These are phyloP conservation scores for Mucor piriformis DNA, from an alignment of 371 early-diverging fungal genomes.

Conservation along the genomic window DNA sequence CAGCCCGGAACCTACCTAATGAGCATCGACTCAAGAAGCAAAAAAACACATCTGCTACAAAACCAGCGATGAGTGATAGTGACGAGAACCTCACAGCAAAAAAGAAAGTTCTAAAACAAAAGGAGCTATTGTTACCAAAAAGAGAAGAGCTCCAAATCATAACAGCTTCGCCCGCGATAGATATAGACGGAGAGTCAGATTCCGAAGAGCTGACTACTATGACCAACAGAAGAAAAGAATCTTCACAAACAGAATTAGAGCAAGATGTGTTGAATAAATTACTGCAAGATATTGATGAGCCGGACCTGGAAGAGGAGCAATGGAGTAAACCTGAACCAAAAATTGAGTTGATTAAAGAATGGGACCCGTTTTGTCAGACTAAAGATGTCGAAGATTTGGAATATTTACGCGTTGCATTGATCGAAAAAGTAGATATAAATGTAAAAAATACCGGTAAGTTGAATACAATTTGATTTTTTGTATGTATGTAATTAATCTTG, in stretches of 20 bases:
- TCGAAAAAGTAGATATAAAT: conserved; percentile 5
- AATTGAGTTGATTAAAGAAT: conserved; percentile 4
- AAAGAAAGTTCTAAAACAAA: too few species aligned
- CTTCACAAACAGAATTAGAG: not conserved
- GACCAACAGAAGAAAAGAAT: not conserved
- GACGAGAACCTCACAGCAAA: too few species aligned
- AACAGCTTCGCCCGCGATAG: not conserved
- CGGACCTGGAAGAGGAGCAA: conserved; percentile 4
- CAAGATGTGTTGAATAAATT: not conserved
- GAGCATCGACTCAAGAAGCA: too few species aligned
- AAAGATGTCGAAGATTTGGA: conserved; percentile 48
- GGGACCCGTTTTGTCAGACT: conserved; percentile 38
- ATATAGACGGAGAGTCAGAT: not conserved
- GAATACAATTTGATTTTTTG: too few species aligned
- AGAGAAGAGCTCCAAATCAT: not conserved
- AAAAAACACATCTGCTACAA: too few species aligned
- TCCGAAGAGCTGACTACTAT: not conserved
- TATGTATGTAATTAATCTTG: too few species aligned
- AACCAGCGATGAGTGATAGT: too few species aligned
- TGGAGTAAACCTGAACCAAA: not conserved
- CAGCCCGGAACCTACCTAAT: too few species aligned
- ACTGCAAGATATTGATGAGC: conserved; percentile 5
- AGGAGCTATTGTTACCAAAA: too few species aligned
- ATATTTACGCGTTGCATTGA: conserved; percentile 43
- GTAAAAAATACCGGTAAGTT: not conserved